These are phyloP conservation scores for Ceratocystis albifundus DNA, from an alignment of 2,329 filamentous ascomycete species.

Conservation along the genomic window DNA sequence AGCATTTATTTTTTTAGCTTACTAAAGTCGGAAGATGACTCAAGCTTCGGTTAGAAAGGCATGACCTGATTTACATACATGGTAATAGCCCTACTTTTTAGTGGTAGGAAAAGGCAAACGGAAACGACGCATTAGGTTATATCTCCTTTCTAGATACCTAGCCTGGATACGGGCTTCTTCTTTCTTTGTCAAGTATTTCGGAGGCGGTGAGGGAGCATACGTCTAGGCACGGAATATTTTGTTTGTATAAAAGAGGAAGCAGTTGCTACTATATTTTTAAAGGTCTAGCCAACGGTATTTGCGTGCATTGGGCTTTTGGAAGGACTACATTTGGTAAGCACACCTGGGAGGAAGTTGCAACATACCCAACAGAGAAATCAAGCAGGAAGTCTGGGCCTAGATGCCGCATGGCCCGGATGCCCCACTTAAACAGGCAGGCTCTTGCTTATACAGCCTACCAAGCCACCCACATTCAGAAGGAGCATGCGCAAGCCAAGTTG, in stretches of 20 bases:
- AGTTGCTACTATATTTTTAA: not conserved
- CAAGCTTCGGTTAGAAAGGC: not conserved
- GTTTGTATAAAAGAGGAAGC: not conserved
- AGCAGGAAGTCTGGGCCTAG: not conserved
- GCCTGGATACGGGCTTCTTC: not conserved
- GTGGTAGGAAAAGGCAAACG: not conserved
- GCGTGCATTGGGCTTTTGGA: not conserved
- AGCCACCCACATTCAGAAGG: not conserved
- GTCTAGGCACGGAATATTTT: not conserved
- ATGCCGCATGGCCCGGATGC: not conserved
- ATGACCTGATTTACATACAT: not conserved
- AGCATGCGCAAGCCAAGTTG: not conserved
- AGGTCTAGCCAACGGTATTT: not conserved
- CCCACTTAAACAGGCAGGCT: conserved; percentile 6
- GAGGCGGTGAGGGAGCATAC: not conserved
- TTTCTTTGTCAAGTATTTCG: not conserved
- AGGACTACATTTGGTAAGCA: not conserved
- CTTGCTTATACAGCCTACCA: not conserved
- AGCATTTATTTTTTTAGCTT: not conserved
- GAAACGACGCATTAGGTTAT: not conserved
- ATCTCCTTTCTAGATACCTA: not conserved
- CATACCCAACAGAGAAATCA: not conserved
- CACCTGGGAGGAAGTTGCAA: not conserved
- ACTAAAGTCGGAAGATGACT: not conserved
- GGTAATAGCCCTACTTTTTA: not conserved